These are phyloP conservation scores for Gloeostereum incarnatum DNA, from an alignment of 768 basidiomycete species.

Conservation along the genomic window DNA sequence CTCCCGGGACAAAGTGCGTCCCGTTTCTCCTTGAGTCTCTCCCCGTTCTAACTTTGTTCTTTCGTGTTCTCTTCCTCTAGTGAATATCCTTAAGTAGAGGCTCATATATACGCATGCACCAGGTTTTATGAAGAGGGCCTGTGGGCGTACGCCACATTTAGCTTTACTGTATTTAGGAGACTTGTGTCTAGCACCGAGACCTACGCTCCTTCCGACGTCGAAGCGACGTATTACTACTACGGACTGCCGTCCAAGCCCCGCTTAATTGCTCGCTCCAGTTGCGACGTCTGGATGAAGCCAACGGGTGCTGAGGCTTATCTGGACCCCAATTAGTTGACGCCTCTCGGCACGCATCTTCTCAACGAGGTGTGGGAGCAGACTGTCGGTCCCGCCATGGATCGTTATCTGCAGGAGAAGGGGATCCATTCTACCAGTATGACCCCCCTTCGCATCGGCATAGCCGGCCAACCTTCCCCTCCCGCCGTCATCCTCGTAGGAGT, in stretches of 20 bases:
- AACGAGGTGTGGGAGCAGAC: not conserved
- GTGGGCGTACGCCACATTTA: too few relatives aligned
- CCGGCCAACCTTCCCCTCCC: not conserved
- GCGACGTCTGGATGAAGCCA: slow-evolving; percentile 9
- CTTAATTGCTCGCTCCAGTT: slow-evolving; percentile 11
- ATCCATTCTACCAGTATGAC: not conserved
- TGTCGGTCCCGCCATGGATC: not conserved
- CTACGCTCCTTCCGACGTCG: slow-evolving; percentile 6
- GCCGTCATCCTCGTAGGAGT: slow-evolving; percentile 1
- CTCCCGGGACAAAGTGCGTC: too few relatives aligned
- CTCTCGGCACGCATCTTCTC: not conserved
- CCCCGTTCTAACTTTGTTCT: too few relatives aligned
- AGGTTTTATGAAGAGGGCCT: too few relatives aligned
- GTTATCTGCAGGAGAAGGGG: not conserved
- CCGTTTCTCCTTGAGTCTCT: too few relatives aligned
- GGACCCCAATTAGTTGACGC: slow-evolving; percentile 3
- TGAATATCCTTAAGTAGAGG: too few relatives aligned
- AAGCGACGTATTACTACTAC: slow-evolving; percentile 10
- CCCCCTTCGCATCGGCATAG: not conserved
- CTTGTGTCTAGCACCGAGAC: too few relatives aligned
- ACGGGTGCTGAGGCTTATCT: slow-evolving; percentile 10
- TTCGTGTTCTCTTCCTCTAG: too few relatives aligned
- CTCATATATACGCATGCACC: too few relatives aligned
- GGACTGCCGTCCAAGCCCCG: slow-evolving; percentile 11
- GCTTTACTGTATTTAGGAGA: too few relatives aligned